These are phyloP conservation scores for Aureobasidium mangrovei DNA, from an alignment of 2,329 filamentous ascomycete species.

Conservation along the genomic window DNA sequence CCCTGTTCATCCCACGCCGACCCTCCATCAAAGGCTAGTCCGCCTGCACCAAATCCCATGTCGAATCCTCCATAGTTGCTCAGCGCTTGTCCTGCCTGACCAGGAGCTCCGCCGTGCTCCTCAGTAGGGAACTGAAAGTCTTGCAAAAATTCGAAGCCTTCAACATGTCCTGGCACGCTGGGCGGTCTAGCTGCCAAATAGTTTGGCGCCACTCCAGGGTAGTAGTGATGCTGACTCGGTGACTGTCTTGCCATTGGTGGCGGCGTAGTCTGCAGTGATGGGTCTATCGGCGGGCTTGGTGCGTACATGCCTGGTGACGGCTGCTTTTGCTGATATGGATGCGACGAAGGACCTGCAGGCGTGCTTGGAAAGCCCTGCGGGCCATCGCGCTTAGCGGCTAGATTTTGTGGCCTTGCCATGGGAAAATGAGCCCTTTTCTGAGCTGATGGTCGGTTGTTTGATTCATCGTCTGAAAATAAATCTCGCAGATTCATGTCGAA, in stretches of 20 bases:
- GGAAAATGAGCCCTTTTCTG: conserved; percentile 22
- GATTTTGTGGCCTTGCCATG: background rate
- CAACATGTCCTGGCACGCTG: background rate
- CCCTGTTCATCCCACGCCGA: conserved; percentile 48
- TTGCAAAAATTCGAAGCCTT: conserved; percentile 45
- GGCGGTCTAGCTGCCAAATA: background rate
- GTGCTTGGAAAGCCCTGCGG: conserved; percentile 2
- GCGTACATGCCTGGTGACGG: conserved; percentile 1
- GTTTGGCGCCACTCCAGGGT: background rate
- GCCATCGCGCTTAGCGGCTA: background rate
- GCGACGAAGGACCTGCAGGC: background rate
- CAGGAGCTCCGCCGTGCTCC: background rate
- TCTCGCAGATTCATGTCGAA: conserved; percentile 52
- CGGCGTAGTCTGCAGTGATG: conserved; percentile 6
- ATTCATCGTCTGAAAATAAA: conserved; percentile 40
- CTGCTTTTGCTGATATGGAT: background rate
- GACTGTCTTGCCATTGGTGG: conserved; percentile 3
- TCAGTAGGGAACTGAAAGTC: conserved; percentile 30
- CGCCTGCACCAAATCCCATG: conserved; percentile 43
- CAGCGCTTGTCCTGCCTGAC: conserved; percentile 10
- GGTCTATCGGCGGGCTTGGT: conserved; percentile 9
- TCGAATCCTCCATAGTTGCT: conserved; percentile 50
- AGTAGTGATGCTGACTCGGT: conserved; percentile 10
- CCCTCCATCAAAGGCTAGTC: conserved; percentile 28
- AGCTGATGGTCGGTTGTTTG: conserved; percentile 28